Base-by-base conservation (phyloP, 139 green algal species). In the Chlorella ohadii region DNA sequence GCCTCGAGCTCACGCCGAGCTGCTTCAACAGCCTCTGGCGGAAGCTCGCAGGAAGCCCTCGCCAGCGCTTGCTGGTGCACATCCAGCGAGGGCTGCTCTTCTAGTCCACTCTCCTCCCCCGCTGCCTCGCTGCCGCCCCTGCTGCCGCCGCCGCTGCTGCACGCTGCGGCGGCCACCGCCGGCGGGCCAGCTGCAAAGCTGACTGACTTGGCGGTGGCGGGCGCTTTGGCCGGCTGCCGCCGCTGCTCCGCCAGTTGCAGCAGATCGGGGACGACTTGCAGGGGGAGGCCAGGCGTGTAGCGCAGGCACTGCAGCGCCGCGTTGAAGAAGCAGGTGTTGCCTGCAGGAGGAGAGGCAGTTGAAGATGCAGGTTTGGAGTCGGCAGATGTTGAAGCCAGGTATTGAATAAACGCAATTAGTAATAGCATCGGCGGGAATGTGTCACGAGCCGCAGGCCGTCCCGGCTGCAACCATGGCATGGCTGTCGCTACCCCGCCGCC, bases 241-340 rank as follows among this genome's bases (percentile, higher is more conserved):
- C 36, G 82, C 71, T 71, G 56, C 28, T 51, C 39, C 22, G 63
- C 83, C 36, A 9, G 38, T 2, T 75, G 34, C 13, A 85, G 55
- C 83, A 93, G 81, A 57, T 90, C 84, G 34, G 90, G 87, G 11
- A 88, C 61, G n/a, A 94, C 72, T 9, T 70, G n/a, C 47, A 78
- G 41, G 1, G 82, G 36, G 34, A 94, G 77, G 17, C 74, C 82
- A 15, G 91, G 91, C 0, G 89, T 94, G 70, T 79, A 84, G 5
- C 87, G 47, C 61, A 95, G 84, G 83, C 91, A 94, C 84, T 95
- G 92, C 34, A 95, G n/a, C 22, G 90, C 89, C 20, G 88, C 88
- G 57, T 87, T 92, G 3, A 94, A 63, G 73, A 94, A 95, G 84
- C 92, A 94, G 2, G 89, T 92, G 84, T 94, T 94, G 33, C 91